Base-by-base conservation (phyloP, 2,329 filamentous ascomycete genomes). In the Diaporthe ampelina region DNA sequence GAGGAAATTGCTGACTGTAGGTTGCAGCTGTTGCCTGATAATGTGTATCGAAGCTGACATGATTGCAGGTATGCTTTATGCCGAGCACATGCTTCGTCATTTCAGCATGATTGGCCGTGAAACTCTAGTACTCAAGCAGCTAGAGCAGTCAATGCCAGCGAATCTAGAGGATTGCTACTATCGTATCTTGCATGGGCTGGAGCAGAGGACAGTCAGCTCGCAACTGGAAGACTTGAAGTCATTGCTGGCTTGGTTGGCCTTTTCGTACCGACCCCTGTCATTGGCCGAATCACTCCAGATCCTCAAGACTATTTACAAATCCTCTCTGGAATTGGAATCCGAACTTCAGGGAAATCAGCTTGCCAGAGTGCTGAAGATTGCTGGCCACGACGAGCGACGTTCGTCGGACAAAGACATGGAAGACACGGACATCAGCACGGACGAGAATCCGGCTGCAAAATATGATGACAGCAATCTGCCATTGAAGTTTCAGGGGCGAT, bases 81-180 rank as follows among this genome's bases (percentile, higher is more conserved):
- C 43, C 35, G 72, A 74, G 37, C 65, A 74, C 50, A 74, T 58
- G 35, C 37, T 74, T 15, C 72, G 72, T 24, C 65, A 70, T 21
- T 70, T 74, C 52, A 74, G 63, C 54, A 61, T n/a, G 35, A 70
- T 70, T 9, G 72, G 65, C 10, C 72, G 72, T 19, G 65, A 24
- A 26, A 29, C 35, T 40, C 63, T 70, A 11, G 69, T 74, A 15
- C 35, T 74, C 21, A 74, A 70, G 72, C 63, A 74, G n/a, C 43
- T 74, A 13, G 50, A 70, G 29, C 24, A 63, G 26, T 45, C 58
- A 4, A 63, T 63, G 58, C 58, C 58, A 24, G 6, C 24, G 9
- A 29, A 17, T 13, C 58, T 45, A 45, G 58, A 63, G 24, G 37
- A 45, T n/a, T 63, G 58, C 40, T 63, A 63, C 24, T 40, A 63